Percentiles rank a stretch among this genome's conserved stretches.
These are phyloP conservation scores for Prorocentrum cordatum DNA, from an alignment of 169 alveolate species.

Conservation along the genomic window DNA sequence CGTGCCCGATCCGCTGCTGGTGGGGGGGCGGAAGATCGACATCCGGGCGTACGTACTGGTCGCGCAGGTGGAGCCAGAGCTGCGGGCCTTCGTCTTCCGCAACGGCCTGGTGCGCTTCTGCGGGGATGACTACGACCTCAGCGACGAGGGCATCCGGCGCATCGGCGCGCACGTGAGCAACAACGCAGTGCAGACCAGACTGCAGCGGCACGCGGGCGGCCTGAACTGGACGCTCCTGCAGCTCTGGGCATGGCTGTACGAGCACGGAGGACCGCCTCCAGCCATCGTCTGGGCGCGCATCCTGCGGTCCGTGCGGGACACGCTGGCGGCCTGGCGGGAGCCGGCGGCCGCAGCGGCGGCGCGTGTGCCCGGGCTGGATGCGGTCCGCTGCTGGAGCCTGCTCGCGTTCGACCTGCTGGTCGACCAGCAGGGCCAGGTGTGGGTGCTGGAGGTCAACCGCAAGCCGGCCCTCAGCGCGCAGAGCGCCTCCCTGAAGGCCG, in stretches of 20 bases:
- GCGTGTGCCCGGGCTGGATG: no score
- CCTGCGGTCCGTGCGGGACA: neutral
- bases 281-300: conserved; percentile 3
- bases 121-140: neutral
- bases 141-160: neutral
- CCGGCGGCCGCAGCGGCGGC: neutral
- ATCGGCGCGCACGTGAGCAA: conserved; percentile 38
- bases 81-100: conserved; percentile 14
- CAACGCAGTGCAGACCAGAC: conserved; percentile 27
- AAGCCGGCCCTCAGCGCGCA: conserved; percentile 53
- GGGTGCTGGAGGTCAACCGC: conserved; percentile 46
- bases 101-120: conserved; percentile 49
- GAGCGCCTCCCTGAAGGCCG: conserved; percentile 33
- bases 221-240: conserved; percentile 25
- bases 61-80: neutral
- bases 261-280: neutral
- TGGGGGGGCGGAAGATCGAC: conserved; percentile 28
- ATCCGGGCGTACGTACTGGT: conserved; percentile 30
- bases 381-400: conserved; percentile 8
- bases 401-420: conserved; percentile 41
- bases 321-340: neutral
- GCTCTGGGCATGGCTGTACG: neutral
- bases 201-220: conserved; percentile 27
- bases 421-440: neutral
- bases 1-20: conserved; percentile 1